Conservation (phyloP, 495 filamentous ascomycete genomes). For the Penicillium cosmopolitanum region DNA sequence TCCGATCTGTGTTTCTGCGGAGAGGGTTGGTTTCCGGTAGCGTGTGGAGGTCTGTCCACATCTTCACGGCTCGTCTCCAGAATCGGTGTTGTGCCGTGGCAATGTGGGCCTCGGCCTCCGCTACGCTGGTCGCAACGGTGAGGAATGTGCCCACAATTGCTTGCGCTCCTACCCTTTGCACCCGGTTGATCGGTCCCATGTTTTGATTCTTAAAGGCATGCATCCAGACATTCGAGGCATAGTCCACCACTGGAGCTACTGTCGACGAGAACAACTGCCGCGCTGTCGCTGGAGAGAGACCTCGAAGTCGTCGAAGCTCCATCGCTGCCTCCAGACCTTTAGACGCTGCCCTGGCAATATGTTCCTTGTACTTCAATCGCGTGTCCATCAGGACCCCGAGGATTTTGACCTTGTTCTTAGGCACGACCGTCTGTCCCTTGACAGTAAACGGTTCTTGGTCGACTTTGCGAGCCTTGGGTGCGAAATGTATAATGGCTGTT, state of each 20-base stretch:
- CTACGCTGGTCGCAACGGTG: not conserved
- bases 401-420: conserved; percentile 29
- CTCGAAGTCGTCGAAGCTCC: conserved; percentile 31
- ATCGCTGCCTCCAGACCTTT: conserved; percentile 37
- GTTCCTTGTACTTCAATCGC: conserved; percentile 24
- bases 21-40: conserved; percentile 5
- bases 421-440: conserved; percentile 29
- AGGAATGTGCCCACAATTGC: conserved; percentile 4
- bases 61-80: conserved; percentile 8
- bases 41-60: conserved; percentile 3
- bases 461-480: conserved; percentile 25
- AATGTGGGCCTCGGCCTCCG: conserved; percentile 10
- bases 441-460: conserved; percentile 28
- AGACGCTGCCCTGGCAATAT: conserved; percentile 25
- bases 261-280: conserved; percentile 35
- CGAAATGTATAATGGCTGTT: conserved; percentile 32
- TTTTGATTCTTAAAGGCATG: not conserved
- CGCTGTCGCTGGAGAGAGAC: conserved; percentile 32
- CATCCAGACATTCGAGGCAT: conserved; percentile 39
- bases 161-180: conserved; percentile 4
- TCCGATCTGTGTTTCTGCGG: conserved; percentile 5
- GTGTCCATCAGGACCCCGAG: conserved; percentile 27
- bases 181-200: conserved; percentile 1
- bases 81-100: conserved; percentile 4
- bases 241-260: conserved; percentile 37